These are phyloP conservation scores for Botrytis deweyae DNA, from an alignment of 2,329 filamentous ascomycete species.

Conservation along the genomic window DNA sequence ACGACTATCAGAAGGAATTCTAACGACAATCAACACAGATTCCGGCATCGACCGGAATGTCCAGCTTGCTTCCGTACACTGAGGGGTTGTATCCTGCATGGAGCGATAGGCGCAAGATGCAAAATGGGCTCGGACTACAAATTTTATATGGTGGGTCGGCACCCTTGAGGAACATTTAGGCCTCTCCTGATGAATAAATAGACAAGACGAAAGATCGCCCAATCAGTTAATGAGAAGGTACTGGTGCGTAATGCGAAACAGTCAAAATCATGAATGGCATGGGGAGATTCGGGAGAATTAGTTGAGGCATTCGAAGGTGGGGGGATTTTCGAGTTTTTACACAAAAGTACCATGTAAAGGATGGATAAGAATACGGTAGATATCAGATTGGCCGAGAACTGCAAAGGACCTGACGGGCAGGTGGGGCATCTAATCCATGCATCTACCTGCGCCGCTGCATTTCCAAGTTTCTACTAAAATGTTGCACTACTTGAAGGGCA, in stretches of 20 bases:
- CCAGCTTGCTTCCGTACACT: background rate
- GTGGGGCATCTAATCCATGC: constrained; percentile 4
- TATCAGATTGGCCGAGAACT: background rate
- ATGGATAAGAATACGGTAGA: background rate
- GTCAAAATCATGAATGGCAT: constrained; percentile 3
- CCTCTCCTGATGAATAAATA: background rate
- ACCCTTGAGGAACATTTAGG: constrained; percentile 8
- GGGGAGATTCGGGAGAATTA: background rate
- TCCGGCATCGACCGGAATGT: background rate
- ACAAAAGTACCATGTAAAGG: background rate
- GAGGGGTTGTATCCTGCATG: background rate
- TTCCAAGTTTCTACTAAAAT: constrained; percentile 3
- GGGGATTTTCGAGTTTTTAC: background rate
- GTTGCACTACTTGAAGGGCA: background rate
- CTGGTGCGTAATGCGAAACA: constrained; percentile 7
- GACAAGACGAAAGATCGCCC: constrained; percentile 13
- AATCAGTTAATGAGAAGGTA: constrained; percentile 35
- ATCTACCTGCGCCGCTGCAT: constrained; percentile 1
- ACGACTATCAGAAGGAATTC: background rate
- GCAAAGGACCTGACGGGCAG: background rate
- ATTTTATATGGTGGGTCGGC: constrained; percentile 7
- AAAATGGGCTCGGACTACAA: background rate
- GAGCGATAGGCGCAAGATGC: background rate
- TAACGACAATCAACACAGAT: background rate
- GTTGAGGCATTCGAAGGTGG: constrained; percentile 15